Evolutionary conservation across 345 rosid genomes (phyloP), one percentile per base, ranked within the genome.

Genomic region (Sisymbrium altissimum): DNA sequence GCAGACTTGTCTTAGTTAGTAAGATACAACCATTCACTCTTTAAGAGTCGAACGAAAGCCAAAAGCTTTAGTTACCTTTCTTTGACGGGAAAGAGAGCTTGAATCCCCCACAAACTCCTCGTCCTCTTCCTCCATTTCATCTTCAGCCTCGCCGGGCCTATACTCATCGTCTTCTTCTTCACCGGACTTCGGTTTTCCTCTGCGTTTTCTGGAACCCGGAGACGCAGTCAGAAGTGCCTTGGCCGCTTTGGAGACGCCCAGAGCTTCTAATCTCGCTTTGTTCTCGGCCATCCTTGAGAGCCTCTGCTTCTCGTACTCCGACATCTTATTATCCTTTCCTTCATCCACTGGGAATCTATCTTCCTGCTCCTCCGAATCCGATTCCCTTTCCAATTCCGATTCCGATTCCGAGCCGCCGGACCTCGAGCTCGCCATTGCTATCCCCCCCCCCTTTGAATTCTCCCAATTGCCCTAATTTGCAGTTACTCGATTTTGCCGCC

Each of bases 281-380:
- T 93, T 89, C 86, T 85, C 92, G 10, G 89, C 90, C 53, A 91
- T 93, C 80, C 93, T 93, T 21, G 83, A 58, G 1, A 88, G 69
- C 70, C 96, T 85, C 86, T 75, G 86, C 69, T 84, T 85, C 86
- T 90, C 96, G 54, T 89, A 86, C 53, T 83, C 88, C 40, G 89
- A 76, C 3, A 81, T 78, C 61, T 76, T 73, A 48, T 48, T 4
- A 18, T 70, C 76, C 56, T 55, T 56, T 30, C 45, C 43, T 32
- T 74, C 58, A 27, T 54, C 30, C 9, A 23, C 56, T 8, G 55
- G 54, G n/a, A n/a, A n/a, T n/a, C n/a, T n/a, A 46, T 58, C 7
- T 4, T 63, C 36, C 14, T 59, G 21, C n/a, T 61, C 78, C 6
- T 53, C 82, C 12, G 58, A 53, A 0, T 39, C 43, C 43, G 39